Base-by-base conservation (phyloP, 2,329 filamentous ascomycete species). In the Exophiala bonariae region DNA sequence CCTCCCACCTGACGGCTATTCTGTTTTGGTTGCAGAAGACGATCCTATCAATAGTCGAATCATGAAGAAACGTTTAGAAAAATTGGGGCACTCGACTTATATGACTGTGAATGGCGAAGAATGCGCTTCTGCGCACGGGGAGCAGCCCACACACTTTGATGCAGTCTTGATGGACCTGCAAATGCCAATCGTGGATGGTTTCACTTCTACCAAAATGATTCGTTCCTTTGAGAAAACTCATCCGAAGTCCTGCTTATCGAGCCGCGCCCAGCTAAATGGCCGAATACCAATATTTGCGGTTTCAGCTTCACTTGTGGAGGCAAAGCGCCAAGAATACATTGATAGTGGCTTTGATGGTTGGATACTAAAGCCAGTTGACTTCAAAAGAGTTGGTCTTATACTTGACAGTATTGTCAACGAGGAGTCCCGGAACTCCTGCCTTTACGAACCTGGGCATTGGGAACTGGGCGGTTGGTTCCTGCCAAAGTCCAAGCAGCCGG, bases 121-220 rank as follows among this genome's bases (percentile, higher is more conserved):
- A 60, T 96, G 90, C 61, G 85, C 87, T 4, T 75, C 77, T 40
- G 76, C 81, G 3, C 91, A 87, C 64, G 77, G 76, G 40, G 85
- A 88, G 36, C 77, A 76, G 41, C 74, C 83, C 0, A 65, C 65
- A 19, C 68, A 70, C 17, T 93, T 87, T 60, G 89, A 95, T 63
- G 83, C 89, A 4, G 76, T 96, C 38, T 74, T 96, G 53, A 95
- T 95, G 90, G 90, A 95, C 62, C 89, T 96, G 79, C 13, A 95
- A 89, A 95, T 96, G 90, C 89, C 90, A 14, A 93, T 95, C 23
- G 86, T 95, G 3, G 89, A 95, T 61, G 90, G 90, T 11, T 76
- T 91, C 19, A 82, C 79, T 3, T 89, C 89, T 13, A 87, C 89
- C 0, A 90, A 89, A 66, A 86, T 89, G 78, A 95, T 95, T 52